Base-by-base conservation (phyloP, 148 eudicot genomes). In the Vaccinium corymbosum region DNA sequence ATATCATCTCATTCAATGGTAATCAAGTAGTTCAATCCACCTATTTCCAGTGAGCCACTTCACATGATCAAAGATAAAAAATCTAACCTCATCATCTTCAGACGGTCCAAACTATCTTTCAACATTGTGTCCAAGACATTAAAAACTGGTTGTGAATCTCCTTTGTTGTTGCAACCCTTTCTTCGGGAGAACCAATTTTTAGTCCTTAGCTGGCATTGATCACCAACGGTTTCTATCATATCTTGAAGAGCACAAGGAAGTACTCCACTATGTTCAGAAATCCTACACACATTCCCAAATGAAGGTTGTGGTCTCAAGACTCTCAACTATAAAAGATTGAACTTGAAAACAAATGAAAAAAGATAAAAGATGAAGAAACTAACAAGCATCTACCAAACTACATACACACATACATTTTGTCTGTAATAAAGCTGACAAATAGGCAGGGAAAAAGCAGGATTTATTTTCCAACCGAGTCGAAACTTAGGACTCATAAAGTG, bases 91-190 rank as follows among this genome's bases (percentile, higher is more conserved):
- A 90, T 87, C 1, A 25, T 81, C 84, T 90, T 91, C 80, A 92
- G 82, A 49, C 94, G 94, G 87, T 94, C 93, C 90, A 94, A 87
- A 75, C 88, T 92, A 75, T 56, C 75, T 89, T 88, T 94, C 52
- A 94, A 85, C 89, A 90, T 83, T 80, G 88, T 68, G 84, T 94
- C 95, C 90, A 94, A 86, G 17, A 86, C 91, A 86, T 88, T 90
- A 72, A 88, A 94, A 85, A 83, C 93, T 17, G 81, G 88, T 35
- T 74, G 88, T 5, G 92, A 84, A 42, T 87, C 91, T 76, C 88
- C 85, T 82, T 86, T 85, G 46, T 86, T 88, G 20, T 87, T 80
- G 51, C 71, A 86, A 57, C 57, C 76, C 70, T 86, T 77, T 48
- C 77, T 79, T 86, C 76, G 75, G 1, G 87, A 84, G 20, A 75